Conservation (phyloP, 108 stramenopile genomes). For the Skeletonema grethae region DNA sequence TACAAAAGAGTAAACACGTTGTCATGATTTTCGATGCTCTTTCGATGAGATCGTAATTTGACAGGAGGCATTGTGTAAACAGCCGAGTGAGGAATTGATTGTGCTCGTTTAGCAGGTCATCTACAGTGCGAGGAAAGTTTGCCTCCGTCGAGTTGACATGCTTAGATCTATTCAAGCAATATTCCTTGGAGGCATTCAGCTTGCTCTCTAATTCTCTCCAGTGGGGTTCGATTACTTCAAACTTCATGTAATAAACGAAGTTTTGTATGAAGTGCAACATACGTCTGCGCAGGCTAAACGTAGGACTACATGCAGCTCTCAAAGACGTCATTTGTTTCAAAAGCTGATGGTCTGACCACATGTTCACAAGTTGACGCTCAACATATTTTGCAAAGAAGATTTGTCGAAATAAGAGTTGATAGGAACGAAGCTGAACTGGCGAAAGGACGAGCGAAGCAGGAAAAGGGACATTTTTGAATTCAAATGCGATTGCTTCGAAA, state of each 20-base stretch:
- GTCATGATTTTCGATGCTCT: constrained; percentile 77
- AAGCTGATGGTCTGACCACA: constrained; percentile 93
- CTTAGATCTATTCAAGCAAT: constrained; percentile 15
- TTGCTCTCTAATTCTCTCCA: constrained; percentile 80
- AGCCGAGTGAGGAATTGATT: constrained; percentile 83
- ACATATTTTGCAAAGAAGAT: constrained; percentile 98
- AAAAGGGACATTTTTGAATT: constrained; percentile 82
- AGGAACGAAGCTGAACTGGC: constrained; percentile 73
- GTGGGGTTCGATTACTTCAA: constrained; percentile 95
- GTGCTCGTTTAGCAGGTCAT: constrained; percentile 88
- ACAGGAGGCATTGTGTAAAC: constrained; percentile 93
- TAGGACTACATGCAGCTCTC: constrained; percentile 71
- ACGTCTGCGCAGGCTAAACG: constrained; percentile 87
- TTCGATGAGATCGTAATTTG: constrained; percentile 78
- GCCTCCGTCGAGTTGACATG: constrained; percentile 6
- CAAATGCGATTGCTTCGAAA: constrained; percentile 88
- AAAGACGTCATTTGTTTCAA: constrained; percentile 83
- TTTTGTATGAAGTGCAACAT: constrained; percentile 99
- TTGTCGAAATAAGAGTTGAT: constrained; percentile 96
- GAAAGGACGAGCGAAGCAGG: constrained; percentile 92
- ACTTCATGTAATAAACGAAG: constrained; percentile 96
- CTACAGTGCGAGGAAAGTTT: constrained; percentile 72
- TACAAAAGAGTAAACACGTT: constrained; percentile 79
- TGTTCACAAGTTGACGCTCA: constrained; percentile 88
- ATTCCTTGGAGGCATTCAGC: constrained; percentile 29